Evolutionary conservation across 768 basidiomycete species (phyloP).

Genomic region (Leccinum fibrillosum): DNA sequence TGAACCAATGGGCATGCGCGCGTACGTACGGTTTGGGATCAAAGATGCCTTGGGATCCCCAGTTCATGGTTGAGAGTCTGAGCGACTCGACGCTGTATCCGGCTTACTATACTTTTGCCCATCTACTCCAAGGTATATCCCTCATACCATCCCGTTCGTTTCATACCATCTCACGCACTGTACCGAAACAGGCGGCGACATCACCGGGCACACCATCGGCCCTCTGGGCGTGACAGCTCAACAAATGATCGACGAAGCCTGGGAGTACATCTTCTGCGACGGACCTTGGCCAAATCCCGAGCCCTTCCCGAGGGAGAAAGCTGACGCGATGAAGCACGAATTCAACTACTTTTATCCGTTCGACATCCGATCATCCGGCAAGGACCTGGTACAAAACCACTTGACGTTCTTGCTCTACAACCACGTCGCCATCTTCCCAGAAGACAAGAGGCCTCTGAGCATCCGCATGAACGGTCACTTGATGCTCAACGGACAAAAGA

Average conservation of each 20-base stretch:
- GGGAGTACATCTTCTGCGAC: constrained; percentile 88
- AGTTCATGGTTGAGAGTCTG: constrained; percentile 94
- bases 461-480: constrained; percentile 96
- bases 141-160: no score
- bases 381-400: constrained; percentile 95
- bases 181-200: no score
- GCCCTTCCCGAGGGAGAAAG: constrained; percentile 70
- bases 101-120: constrained; percentile 94
- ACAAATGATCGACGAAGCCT: constrained; percentile 95
- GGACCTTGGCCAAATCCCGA: constrained; percentile 71
- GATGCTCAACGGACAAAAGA: constrained; percentile 97
- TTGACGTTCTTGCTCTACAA: constrained; percentile 92
- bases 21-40: constrained; percentile 95
- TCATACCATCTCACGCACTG: background rate
- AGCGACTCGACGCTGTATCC: constrained; percentile 99
- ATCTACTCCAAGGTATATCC: constrained; percentile 81
- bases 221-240: constrained; percentile 63
- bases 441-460: constrained; percentile 84
- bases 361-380: constrained; percentile 96
- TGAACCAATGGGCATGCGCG: constrained; percentile 99
- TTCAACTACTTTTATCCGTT: constrained; percentile 98
- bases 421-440: constrained; percentile 88
- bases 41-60: constrained; percentile 93
- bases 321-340: constrained; percentile 80
- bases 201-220: no score